Evolutionary conservation across 805 yeast species (phyloP).

Genomic region (Yarrowia alimentaria): DNA sequence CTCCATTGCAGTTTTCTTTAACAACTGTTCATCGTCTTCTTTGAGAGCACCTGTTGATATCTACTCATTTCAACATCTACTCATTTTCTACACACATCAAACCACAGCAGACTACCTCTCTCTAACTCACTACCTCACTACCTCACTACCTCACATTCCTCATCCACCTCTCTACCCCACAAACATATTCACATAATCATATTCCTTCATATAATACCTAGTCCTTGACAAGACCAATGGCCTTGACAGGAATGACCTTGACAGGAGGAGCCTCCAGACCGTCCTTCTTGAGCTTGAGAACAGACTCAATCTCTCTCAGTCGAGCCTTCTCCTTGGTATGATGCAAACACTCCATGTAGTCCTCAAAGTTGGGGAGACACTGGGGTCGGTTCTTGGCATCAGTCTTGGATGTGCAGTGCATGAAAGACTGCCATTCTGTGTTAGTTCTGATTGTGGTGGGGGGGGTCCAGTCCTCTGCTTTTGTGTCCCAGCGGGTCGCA

Average conservation of each 20-base stretch:
- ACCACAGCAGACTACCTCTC: no score
- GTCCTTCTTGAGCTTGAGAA: slow-evolving; percentile 33
- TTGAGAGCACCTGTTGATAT: no score
- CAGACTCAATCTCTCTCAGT: slow-evolving; percentile 36
- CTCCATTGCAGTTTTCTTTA: no score
- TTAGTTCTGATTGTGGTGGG: slow-evolving; percentile 4
- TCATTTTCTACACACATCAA: no score
- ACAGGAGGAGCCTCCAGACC: slow-evolving; percentile 34
- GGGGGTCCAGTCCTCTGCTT: no score
- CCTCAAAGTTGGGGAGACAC: slow-evolving; percentile 47
- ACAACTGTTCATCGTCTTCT: no score
- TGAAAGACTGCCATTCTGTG: slow-evolving; percentile 46
- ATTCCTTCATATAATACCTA: slow-evolving; percentile 19
- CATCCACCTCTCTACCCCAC: neutral
- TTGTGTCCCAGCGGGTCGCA: no score
- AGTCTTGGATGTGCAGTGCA: slow-evolving; percentile 47
- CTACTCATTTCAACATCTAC: no score
- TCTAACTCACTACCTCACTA: neutral
- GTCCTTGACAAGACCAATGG: slow-evolving; percentile 33
- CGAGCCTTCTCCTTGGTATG: slow-evolving; percentile 46
- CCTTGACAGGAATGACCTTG: slow-evolving; percentile 34
- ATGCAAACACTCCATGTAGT: slow-evolving; percentile 52
- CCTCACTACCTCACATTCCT: neutral
- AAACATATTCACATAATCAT: neutral
- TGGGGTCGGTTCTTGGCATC: slow-evolving; percentile 36